Base-by-base conservation (phyloP, 306 rosid species). In the Dryas drummondii region DNA sequence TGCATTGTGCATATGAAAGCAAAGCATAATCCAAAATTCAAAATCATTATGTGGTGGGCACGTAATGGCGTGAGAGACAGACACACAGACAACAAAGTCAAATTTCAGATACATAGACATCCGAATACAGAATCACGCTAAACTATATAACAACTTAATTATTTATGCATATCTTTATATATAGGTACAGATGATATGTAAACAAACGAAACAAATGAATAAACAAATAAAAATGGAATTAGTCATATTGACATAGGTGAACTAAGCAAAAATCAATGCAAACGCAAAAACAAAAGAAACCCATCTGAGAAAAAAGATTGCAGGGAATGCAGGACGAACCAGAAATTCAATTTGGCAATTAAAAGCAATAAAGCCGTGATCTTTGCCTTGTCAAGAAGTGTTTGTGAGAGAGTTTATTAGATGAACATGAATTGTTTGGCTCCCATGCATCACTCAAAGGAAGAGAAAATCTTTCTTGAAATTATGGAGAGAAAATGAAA, bases 41-140 rank as follows among this genome's bases (percentile, higher is more conserved):
- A 80, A 76, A 74, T 68, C 73, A 80, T 60, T 53, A 66, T 44
- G 86, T 74, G 87, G 80, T 15, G 27, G 68, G 87, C 88, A 85
- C 86, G 86, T 86, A 74, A 68, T 63, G 84, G 56, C 55, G 68
- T 73, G 56, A 42, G 67, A 82, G 54, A 70, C 77, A 80, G 10
- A 63, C 26, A 77, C 44, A 61, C 2, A 45, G 16, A 49, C 62
- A 68, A 27, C 64, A 63, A 53, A 70, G 88, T 80, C 84, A 84
- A 74, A 40, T 76, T 72, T 80, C 47, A 64, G 82, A 79, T 40
- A 40, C n/a, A 66, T n/a, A 27, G 9, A 58, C 62, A 60, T 41
- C 32, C 59, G 26, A 80, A 80, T 64, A 48, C 16, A 42, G 59
- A 55, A 52, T 52, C 17, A 22, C 22, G 22, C 22, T 22, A 22